Base-by-base conservation (phyloP, 306 rosid species). In the Crotalaria pallida region DNA sequence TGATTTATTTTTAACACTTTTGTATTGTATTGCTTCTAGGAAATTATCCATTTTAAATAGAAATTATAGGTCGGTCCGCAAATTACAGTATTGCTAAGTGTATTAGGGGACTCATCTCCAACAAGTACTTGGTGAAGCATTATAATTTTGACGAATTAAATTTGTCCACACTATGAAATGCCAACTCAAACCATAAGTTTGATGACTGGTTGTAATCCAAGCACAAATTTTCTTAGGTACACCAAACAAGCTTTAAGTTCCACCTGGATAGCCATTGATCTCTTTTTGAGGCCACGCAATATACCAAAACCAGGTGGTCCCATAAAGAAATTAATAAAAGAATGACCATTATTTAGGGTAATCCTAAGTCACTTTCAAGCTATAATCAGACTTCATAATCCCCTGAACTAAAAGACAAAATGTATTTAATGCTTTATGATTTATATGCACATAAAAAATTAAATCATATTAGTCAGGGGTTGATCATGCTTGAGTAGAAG, bases 181-280 rank as follows among this genome's bases (percentile, higher is more conserved):
- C 29, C 19, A 61, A 61, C 52, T 48, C 69, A 22, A 47, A 34
- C 68, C 77, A 72, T 52, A 7, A 18, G 31, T 27, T 70, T 6
- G 43, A 15, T 40, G 15, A 8, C 49, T 23, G 38, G 16, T 19
- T 21, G 9, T 66, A 24, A 29, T 8, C 3, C 18, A 53, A 69
- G 62, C 38, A 69, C 10, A 9, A n/a, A 3, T 27, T 0, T 4
- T 52, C 0, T 22, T 22, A 53, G 27, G 60, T 29, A 57, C 23
- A 5, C 15, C 58, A 26, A 26, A 43, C 44, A 38, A 38, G 44
- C 44, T 9, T 10, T 38, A 43, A 57, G 21, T 40, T 70, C 31
- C 65, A 58, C 45, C 3, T 33, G 44, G 45, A 31, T 29, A 29
- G 13, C 16, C 24, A 58, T n/a, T 33, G 64, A 52, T 33, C 59